Conservation (phyloP, 345 rosid species). For the Eucalyptus polyanthemos region DNA sequence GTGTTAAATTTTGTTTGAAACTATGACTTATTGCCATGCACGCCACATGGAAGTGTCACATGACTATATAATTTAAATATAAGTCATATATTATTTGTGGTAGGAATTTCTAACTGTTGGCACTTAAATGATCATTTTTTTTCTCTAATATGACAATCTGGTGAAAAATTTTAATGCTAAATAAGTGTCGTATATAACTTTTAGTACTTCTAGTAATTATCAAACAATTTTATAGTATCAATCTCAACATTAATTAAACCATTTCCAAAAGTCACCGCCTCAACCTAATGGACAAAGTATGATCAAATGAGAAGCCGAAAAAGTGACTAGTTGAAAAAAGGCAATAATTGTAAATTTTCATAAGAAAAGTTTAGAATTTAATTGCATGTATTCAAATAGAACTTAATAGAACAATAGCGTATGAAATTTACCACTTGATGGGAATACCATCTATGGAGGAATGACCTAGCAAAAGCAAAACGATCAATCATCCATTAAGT, state of each 20-base stretch:
- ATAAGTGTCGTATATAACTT: accelerated
- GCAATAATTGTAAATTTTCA: not conserved
- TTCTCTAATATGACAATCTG: too few relatives aligned
- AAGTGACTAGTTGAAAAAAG: not conserved
- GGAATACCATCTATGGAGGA: not conserved
- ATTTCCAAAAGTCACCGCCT: not conserved
- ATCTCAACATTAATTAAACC: not conserved
- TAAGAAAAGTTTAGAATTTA: not conserved
- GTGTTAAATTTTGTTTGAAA: too few relatives aligned
- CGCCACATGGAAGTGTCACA: accelerated
- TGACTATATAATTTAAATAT: too few relatives aligned
- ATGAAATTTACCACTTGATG: not conserved
- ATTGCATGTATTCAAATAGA: not conserved
- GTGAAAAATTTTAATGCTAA: too few relatives aligned
- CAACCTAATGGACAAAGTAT: not conserved
- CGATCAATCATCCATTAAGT: not conserved
- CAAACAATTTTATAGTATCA: not conserved
- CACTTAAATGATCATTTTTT: too few relatives aligned
- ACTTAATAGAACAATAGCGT: not conserved
- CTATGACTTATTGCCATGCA: too few relatives aligned
- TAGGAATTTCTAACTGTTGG: too few relatives aligned
- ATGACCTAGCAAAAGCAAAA: not conserved
- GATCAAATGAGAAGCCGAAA: not conserved
- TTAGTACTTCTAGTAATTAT: too few relatives aligned
- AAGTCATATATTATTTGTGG: too few relatives aligned